Base-by-base conservation (phyloP, 2,329 filamentous ascomycete species). In the Botrytis byssoidea region DNA sequence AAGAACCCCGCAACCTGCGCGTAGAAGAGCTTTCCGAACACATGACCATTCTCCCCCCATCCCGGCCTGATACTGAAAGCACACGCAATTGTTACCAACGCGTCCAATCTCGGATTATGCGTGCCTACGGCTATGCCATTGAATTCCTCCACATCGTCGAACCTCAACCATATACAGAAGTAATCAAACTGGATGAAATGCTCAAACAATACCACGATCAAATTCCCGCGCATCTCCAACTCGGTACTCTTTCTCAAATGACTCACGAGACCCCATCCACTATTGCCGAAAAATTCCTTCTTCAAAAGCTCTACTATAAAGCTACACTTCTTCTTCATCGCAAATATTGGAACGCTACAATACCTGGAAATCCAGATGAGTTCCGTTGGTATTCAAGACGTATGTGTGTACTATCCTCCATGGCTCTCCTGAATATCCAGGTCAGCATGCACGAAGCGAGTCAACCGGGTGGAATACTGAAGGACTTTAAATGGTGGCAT, bases 21-120 rank as follows among this genome's bases (percentile, higher is more conserved):
- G 91, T 92, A 79, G 86, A 89, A 37, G 90, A 93, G 78, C 89
- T 93, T 74, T 85, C 85, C 75, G 86, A 89, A 78, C 82, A 88
- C 74, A 86, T 84, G 74, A 82, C 82, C 46, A 84, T 84, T 66
- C 81, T 93, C 42, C 90, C 91, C 0, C 85, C 86, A 0, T 81
- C 86, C 4, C 84, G 90, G 32, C 88, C 90, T 1, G 77, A 83
- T 25, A 83, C 84, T 10, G 89, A 92, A 75, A 87, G 88, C 69
- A 92, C 91, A 0, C 82, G 85, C 7, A 84, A 88, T 79, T 86
- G 84, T 29, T 89, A 89, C 73, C 83, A 86, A 14, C 85, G 88
- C 57, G 82, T 84, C 75, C 89, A 89, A 79, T 83, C 83, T 22
- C 78, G 78, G 60, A 80, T 89, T 5, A 83, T 85, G 76, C 81